Evolutionary conservation across 495 filamentous ascomycete species (phyloP), one percentile per base, ranked within the genome.

Genomic region (Sordaria brevicollis): DNA sequence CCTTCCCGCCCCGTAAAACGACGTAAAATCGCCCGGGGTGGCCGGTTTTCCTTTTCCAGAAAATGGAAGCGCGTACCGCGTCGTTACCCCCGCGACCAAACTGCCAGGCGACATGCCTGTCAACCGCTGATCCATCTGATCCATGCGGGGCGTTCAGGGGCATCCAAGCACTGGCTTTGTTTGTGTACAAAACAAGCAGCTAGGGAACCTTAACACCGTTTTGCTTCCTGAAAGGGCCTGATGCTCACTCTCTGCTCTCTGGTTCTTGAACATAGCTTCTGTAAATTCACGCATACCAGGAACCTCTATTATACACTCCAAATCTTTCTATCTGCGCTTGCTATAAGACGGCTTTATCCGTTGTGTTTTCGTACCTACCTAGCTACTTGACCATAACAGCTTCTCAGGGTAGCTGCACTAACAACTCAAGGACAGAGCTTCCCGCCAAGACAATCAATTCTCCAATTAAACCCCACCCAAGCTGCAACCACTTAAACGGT

Each of bases 1-100:
- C 49, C 13, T 62, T 62, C 49, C 49, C 49, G 25, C 49, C 49
- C 49, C 49, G 49, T 57, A 57, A 57, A 29, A 57, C 49, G 13
- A 57, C 49, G 25, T 17, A 31, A 57, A 57, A 57, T 31, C 25
- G 49, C 13, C 49, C 33, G 49, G 49, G 25, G 49, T 62, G 49
- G 49, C 49, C 29, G 49, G 25, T 33, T 62, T 54, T 54, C 43
- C 43, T 21, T 54, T 65, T 70, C 65, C 9, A 31, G 29, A 66
- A 13, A 62, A 66, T 35, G 68, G 65, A 71, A 77, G 70, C 75
- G 76, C 75, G 75, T 62, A 76, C 75, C 76, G 76, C 76, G 76
- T 78, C 73, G 74, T 75, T 78, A 49, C 73, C 76, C 76, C 76
- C 76, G 76, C 76, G 75, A 78, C 76, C 67, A 69, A 21, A 41